Evolutionary conservation across 768 basidiomycete genomes (phyloP), one percentile per base, ranked within the genome.

Genomic region (Panaeolus cyanescens): DNA sequence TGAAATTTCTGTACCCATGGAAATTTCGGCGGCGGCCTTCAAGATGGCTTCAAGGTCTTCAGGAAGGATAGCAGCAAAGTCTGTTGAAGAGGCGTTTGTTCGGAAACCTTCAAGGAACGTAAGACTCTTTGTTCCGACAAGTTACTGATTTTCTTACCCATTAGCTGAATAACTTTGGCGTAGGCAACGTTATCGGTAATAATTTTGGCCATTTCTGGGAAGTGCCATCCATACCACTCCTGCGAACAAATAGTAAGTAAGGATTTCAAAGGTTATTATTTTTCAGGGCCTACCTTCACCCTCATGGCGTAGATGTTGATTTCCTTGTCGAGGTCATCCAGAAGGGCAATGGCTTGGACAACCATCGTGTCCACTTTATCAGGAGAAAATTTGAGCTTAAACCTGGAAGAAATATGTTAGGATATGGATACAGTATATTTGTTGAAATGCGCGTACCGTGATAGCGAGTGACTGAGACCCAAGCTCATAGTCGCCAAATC

Each of bases 201-300:
- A 73, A 99, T 99, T 80, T 98, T 99, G 61, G 90, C 92, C 91
- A 99, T 93, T 77, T 99, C 97, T 4, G 97, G 97, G 85, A 99
- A 99, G 80, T 99, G 97, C 97, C 97, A 99, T 34, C 97, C 97
- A 69, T 99, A 99, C 97, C 97, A 99, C 85, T 99, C 97, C 96
- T 97, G 67, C 4, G 53, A 34, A 59, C 56, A 15, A 55, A 15
- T 28, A 8, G 39, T 33, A 36, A 40, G 56, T 12, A 22, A n/a
- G 30, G 28, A n/a, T n/a, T n/a, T n/a, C n/a, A n/a, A n/a, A n/a
- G n/a, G n/a, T n/a, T n/a, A n/a, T n/a, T 53, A 63, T 32, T 55
- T 62, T 17, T 32, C 22, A 32, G n/a, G 32, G 25, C 25, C 13
- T 59, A 96, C 96, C 85, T 99, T 99, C 50, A 96, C 94, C 70